phyloP scores from a whole-genome alignment of 1,284 basidiomycete genomes.

The Kwoniella shivajii region DNA sequence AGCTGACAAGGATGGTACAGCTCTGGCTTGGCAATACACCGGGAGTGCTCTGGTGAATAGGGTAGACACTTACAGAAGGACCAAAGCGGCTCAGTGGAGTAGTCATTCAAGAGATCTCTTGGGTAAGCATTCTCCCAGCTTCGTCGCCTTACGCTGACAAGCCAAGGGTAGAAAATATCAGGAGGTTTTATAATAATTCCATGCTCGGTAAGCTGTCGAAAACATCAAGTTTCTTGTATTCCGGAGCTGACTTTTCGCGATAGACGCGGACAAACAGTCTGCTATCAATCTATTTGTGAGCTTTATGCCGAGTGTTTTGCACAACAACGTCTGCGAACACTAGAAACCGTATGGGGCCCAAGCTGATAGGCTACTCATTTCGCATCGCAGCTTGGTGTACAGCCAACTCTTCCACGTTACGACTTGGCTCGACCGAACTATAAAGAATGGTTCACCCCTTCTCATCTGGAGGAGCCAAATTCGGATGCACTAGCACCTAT shows the following conservation, averaged over 20 bases:
- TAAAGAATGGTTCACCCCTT: slow-evolving; percentile 75
- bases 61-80: slow-evolving; percentile 93
- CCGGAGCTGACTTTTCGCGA: not conserved
- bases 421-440: slow-evolving; percentile 63
- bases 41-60: slow-evolving; percentile 95
- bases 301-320: not conserved
- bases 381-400: slow-evolving; percentile 67
- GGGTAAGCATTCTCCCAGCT: slow-evolving; percentile 50
- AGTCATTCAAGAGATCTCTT: slow-evolving; percentile 97
- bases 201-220: slow-evolving; percentile 65
- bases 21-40: slow-evolving; percentile 94
- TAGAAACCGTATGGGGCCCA: too few relatives aligned
- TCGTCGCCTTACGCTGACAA: not conserved
- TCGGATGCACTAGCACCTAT: slow-evolving; percentile 43
- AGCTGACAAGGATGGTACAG: slow-evolving; percentile 54
- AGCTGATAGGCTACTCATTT: not conserved
- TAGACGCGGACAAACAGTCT: slow-evolving; percentile 95
- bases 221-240: not conserved
- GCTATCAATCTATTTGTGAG: slow-evolving; percentile 88
- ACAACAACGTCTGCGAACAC: too few relatives aligned
- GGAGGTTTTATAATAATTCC: slow-evolving; percentile 94
- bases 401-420: slow-evolving; percentile 38
- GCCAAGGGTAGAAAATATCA: slow-evolving; percentile 69
- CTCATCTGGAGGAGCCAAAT: slow-evolving; percentile 65
- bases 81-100: slow-evolving; percentile 85